A percentile compares a stretch with the other conserved stretches of the same genome.
Evolutionary conservation across 345 rosid genomes (phyloP).

Genomic region (Populus pruinosa): DNA sequence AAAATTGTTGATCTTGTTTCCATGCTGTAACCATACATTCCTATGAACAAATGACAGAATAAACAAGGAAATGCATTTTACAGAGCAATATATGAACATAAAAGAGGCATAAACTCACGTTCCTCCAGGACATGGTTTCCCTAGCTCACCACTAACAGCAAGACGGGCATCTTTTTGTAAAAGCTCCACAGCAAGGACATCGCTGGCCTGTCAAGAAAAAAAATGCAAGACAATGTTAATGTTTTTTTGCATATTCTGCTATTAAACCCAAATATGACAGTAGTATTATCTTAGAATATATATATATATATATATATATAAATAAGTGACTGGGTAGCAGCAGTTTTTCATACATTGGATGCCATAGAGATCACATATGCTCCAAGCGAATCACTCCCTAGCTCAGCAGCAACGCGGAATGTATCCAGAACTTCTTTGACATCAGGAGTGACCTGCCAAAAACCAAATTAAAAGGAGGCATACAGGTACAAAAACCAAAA

Average conservation of each 20-base stretch:
- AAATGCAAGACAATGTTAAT: slow-evolving; percentile 15
- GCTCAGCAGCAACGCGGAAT: slow-evolving; percentile 90
- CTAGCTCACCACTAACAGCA: slow-evolving; percentile 75
- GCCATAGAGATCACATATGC: slow-evolving; percentile 99
- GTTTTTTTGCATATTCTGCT: not conserved
- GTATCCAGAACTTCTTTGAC: slow-evolving; percentile 84
- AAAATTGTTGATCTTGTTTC: not conserved
- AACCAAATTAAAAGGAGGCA: not conserved
- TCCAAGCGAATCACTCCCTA: slow-evolving; percentile 90
- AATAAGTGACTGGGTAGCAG: slow-evolving; percentile 10
- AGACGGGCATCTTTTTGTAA: slow-evolving; percentile 91
- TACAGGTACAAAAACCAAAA: not conserved
- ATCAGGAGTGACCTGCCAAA: slow-evolving; percentile 69
- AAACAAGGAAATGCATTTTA: not conserved
- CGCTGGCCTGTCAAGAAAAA: slow-evolving; percentile 69
- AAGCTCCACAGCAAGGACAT: slow-evolving; percentile 96
- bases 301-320: too few relatives aligned
- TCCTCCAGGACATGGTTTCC: slow-evolving; percentile 88
- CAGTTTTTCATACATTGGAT: slow-evolving; percentile 61
- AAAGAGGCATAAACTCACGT: slow-evolving; percentile 47
- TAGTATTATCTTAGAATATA: not conserved
- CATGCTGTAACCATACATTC: not conserved
- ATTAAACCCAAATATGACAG: not conserved
- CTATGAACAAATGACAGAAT: not conserved
- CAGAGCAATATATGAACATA: not conserved